Evolutionary conservation across 306 rosid species (phyloP), one percentile per base, ranked within the genome.

Genomic region (Citrullus amarus): DNA sequence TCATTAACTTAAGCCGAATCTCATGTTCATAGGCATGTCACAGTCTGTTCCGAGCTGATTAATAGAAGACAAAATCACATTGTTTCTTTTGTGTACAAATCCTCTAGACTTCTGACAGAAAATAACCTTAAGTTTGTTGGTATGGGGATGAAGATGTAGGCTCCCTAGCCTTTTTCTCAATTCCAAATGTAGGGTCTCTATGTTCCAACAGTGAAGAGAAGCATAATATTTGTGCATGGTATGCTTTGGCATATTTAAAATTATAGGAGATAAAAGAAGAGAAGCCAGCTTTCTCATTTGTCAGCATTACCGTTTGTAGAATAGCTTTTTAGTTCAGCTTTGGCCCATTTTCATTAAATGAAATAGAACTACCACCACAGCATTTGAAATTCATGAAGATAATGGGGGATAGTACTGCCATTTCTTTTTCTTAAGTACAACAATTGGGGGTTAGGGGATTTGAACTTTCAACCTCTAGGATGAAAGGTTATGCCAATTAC

Each of bases 281-380:
- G 83, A 50, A 62, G 61, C 75, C 15, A 69, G 39, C 57, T 70
- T 44, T 70, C 38, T 70, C 12, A 14, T 46, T 46, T 70, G 76
- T 70, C 76, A 20, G 57, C 50, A 61, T 68, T 55, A 34, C 20
- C 36, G n/a, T 54, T 53, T 32, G 50, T 54, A 20, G 67, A 44
- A 79, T 68, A 43, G 76, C 61, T 5, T 67, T 71, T 48, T 48
- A 6, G 41, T 22, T 48, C 1, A 17, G 41, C 58, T 73, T 73
- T 56, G 85, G 81, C 62, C 82, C 71, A 73, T n/a, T 48, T 48
- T 6, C 44, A 82, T 72, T 82, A 53, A 72, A 82, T 60, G 85
- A 74, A 60, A 65, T 59, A 13, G 79, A 83, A 77, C 82, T 79
- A 83, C 82, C 82, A 79, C 78, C 85, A 83, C 82, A 80, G 82